Evolutionary conservation across 1,139 yeast species (phyloP), one percentile per base, ranked within the genome.

Genomic region (Neolecta irregularis): DNA sequence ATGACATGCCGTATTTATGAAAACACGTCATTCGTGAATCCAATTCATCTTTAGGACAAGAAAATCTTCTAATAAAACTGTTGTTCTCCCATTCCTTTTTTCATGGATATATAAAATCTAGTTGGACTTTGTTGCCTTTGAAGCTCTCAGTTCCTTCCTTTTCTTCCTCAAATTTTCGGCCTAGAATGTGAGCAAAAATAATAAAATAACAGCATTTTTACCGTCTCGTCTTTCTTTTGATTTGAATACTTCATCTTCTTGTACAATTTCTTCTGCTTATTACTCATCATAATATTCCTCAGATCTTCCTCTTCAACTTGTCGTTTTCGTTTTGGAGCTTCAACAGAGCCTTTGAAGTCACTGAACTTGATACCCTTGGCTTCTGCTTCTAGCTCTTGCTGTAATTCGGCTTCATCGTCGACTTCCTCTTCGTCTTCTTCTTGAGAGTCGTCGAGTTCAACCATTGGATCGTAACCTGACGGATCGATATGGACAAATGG

Each of bases 221-320:
- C 72, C 58, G 91, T 73, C 41, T 69, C 69, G 53, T 79, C 88
- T 61, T 81, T 79, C 69, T 80, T 74, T 41, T 77, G 75, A 51
- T 78, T 72, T 41, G 93, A 91, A 55, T 81, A 75, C 64, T 81
- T 91, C 92, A 88, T 80, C 74, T 80, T 80, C 64, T 78, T 77
- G 66, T 88, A 88, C 48, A 85, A 67, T 60, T 80, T 81, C 66
- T 85, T 78, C 62, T 88, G 93, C 60, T 85, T 88, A 64, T 83
- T 85, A 48, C 91, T 70, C 96, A 88, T 85, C 98, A 88, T 88
- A 55, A 83, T 81, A 70, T 73, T 76, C 62, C 76, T 78, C 60
- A 81, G 67, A 48, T 80, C 92, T 60, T 78, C 77, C 53, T 76
- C 92, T 60, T 78, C 93, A 34, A 24, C 41, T 38, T 28, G 33